Percentiles rank a stretch among this genome's conserved stretches.
These are phyloP conservation scores for Sporisorium reilianum DNA, from an alignment of 1,284 basidiomycete genomes.

Conservation along the genomic window DNA sequence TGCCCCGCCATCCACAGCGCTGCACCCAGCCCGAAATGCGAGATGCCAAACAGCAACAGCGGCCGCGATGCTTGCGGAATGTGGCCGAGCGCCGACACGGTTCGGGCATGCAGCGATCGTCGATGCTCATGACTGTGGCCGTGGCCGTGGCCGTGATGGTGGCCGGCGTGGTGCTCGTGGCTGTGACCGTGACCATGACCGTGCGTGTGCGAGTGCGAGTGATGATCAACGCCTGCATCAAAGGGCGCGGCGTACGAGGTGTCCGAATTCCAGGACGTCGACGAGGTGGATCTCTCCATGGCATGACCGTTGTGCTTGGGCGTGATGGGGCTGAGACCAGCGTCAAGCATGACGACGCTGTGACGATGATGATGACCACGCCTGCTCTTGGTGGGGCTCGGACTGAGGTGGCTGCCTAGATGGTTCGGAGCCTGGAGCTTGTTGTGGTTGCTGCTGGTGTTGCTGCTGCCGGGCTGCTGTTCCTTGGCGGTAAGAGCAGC, in stretches of 20 bases:
- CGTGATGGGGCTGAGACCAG: conserved; percentile 30
- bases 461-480: conserved; percentile 5
- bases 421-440: conserved; percentile 23
- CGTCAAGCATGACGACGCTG: conserved; percentile 56
- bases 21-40: conserved; percentile 73
- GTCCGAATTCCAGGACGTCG: conserved; percentile 34
- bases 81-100: conserved; percentile 55
- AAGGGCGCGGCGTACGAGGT: conserved; percentile 8
- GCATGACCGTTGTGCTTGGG: conserved; percentile 22
- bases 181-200: no score
- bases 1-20: conserved; percentile 91
- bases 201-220: conserved; percentile 5
- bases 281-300: conserved; percentile 41
- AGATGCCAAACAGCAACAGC: conserved; percentile 70
- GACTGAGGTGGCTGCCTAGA: conserved; percentile 22
- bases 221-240: conserved; percentile 10
- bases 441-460: neutral
- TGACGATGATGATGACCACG: conserved; percentile 60
- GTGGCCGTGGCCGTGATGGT: conserved; percentile 35
- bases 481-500: conserved; percentile 29
- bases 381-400: conserved; percentile 52
- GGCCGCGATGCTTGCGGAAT: conserved; percentile 70
- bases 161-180: conserved; percentile 7
- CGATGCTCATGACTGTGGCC: conserved; percentile 10
- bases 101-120: conserved; percentile 34